Conservation (phyloP, 73 alveolate genomes). For the Paramecium sonneborni region DNA sequence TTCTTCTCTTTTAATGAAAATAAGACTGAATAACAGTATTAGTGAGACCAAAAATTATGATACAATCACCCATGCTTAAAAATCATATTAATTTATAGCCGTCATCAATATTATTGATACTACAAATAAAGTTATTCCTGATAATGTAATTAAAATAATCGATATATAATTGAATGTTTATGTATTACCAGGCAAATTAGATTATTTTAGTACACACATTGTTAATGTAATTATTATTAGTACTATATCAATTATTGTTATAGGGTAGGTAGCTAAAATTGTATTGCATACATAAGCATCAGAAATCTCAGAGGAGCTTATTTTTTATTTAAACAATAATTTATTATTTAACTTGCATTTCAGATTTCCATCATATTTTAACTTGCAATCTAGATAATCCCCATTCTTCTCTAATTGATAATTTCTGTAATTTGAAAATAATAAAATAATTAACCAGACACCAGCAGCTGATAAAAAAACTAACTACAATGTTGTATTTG, state of each 20-base stretch:
- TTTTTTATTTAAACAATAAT: not conserved
- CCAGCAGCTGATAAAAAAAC: not conserved
- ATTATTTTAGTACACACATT: not conserved
- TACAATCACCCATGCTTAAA: not conserved
- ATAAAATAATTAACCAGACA: not conserved
- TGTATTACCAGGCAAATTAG: not conserved
- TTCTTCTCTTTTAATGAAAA: not conserved
- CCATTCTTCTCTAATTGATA: not conserved
- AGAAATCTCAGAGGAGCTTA: not conserved
- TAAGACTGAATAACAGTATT: not conserved
- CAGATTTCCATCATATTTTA: not conserved
- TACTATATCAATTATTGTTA: not conserved
- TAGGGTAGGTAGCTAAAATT: not conserved
- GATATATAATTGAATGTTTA: not conserved
- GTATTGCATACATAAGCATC: not conserved
- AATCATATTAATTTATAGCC: not conserved
- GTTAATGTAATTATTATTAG: not conserved
- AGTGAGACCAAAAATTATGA: not conserved
- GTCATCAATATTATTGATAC: not conserved
- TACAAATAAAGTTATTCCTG: not conserved
- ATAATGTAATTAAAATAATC: not conserved
- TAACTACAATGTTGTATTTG: not conserved
- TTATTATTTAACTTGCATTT: not conserved
- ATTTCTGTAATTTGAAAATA: not conserved
- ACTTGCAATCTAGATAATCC: not conserved